Conservation (phyloP, 495 filamentous ascomycete species). For the Aspergillus nanangensis region DNA sequence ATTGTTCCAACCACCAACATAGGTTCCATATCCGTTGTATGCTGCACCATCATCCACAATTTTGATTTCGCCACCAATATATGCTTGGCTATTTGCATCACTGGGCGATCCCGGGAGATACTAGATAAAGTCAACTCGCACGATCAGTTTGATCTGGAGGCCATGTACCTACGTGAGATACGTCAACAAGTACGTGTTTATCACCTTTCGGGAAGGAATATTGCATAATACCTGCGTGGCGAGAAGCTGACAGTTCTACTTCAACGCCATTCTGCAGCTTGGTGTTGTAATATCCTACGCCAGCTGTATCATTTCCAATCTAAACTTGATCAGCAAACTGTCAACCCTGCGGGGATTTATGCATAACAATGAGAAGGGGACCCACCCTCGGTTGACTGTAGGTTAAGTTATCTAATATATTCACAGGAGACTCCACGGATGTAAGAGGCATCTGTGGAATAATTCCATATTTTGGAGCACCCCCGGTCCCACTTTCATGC, state of each 20-base stretch:
- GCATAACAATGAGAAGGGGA: not conserved
- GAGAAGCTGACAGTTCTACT: slow-evolving; percentile 55
- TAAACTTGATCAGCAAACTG: slow-evolving; percentile 7
- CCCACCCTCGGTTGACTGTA: slow-evolving; percentile 33
- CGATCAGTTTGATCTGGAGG: not conserved
- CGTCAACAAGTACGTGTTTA: slow-evolving; percentile 55
- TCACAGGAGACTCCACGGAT: slow-evolving; percentile 26
- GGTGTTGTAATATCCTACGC: slow-evolving; percentile 60
- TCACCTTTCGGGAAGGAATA: slow-evolving; percentile 51
- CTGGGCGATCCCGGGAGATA: slow-evolving; percentile 54
- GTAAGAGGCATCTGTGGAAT: slow-evolving; percentile 59
- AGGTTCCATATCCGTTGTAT: slow-evolving; percentile 59
- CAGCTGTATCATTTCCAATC: slow-evolving; percentile 44
- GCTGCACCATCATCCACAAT: slow-evolving; percentile 38
- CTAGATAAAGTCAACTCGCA: slow-evolving; percentile 9
- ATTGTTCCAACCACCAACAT: slow-evolving; percentile 56
- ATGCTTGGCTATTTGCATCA: slow-evolving; percentile 54
- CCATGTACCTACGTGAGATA: slow-evolving; percentile 50
- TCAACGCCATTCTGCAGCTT: slow-evolving; percentile 48
- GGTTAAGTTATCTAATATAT: slow-evolving; percentile 37
- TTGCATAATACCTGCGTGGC: slow-evolving; percentile 56
- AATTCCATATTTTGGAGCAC: slow-evolving; percentile 65
- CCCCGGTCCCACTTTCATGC: slow-evolving; percentile 68
- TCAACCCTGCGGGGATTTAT: no score
- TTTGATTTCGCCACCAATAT: slow-evolving; percentile 55